Evolutionary conservation across 169 alveolate genomes (phyloP), one percentile per base, ranked within the genome.

Genomic region (Plasmodium vivax): DNA sequence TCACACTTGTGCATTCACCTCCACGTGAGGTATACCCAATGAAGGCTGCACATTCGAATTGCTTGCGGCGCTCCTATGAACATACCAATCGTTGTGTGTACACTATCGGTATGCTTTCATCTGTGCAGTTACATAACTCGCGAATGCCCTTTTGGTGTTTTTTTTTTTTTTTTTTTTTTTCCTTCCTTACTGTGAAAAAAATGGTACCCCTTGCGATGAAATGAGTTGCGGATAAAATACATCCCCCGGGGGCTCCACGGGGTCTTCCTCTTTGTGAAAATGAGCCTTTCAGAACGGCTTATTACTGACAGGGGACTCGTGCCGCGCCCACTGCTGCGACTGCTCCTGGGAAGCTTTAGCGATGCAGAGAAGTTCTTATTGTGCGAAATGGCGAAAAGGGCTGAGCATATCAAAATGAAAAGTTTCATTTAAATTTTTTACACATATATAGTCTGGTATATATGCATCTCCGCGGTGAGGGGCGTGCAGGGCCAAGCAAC

Each of bases 361-460:
- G 93, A 54, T 51, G 56, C 16, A 47, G 79, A 19, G 34, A 79
- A 58, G 73, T 56, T 43, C 30, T 80, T 80, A 80, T 68, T 88
- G 68, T 80, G 9, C 54, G 77, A 80, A 79, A 62, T 41, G 19
- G 79, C 23, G 54, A 88, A 79, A 80, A 88, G 85, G 30, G 81
- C 14, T 12, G 72, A 47, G 27, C 30, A 88, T 80, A 88, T 58
- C 19, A 56, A 88, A 62, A 23, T 80, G 27, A 80, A 88, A 32
- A 88, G 45, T 80, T 88, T 88, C 94, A 88, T 88, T 88, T 88
- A 88, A 27, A 41, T 62, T 80, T 34, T 62, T 88, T 38, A 72
- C 47, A 77, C 87, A 87, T 77, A 19, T 41, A 32, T 79, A 87
- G 32, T 12, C 62, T 51, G 19, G n/a, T 74, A 45, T 85, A 85